These are phyloP conservation scores for Hanseniaspora vineae DNA, from an alignment of 805 yeast genomes.

Conservation along the genomic window DNA sequence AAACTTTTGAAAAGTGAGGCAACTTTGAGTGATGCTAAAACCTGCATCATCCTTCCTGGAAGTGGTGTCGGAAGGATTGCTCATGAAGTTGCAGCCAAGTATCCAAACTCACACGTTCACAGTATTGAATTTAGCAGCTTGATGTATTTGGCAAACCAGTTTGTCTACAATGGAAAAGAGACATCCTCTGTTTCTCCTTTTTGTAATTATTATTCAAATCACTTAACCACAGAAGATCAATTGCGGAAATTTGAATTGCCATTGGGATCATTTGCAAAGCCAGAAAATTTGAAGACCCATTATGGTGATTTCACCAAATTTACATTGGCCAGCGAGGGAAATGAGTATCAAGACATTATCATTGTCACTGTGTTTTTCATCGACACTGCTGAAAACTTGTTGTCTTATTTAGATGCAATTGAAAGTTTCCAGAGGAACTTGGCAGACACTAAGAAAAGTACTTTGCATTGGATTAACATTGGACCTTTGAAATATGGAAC, in stretches of 20 bases:
- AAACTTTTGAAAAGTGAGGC: slow-evolving; percentile 12
- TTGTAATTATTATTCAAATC: slow-evolving; percentile 60
- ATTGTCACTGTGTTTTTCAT: slow-evolving; percentile 65
- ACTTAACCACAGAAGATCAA: slow-evolving; percentile 36
- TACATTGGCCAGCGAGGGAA: slow-evolving; percentile 16
- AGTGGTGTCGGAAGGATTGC: slow-evolving; percentile 77
- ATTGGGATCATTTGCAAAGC: slow-evolving; percentile 21
- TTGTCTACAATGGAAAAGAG: slow-evolving; percentile 28
- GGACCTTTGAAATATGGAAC: slow-evolving; percentile 93
- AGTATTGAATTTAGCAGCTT: slow-evolving; percentile 66
- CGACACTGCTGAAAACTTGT: slow-evolving; percentile 82
- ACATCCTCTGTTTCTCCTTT: slow-evolving; percentile 32
- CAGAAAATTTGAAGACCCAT: slow-evolving; percentile 34
- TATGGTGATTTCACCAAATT: slow-evolving; percentile 58
- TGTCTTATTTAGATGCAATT: slow-evolving; percentile 62
- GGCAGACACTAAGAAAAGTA: slow-evolving; percentile 15
- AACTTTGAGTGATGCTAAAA: slow-evolving; percentile 19
- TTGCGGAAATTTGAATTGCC: slow-evolving; percentile 27
- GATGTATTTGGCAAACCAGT: slow-evolving; percentile 61
- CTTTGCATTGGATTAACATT: slow-evolving; percentile 60
- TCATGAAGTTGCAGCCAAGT: slow-evolving; percentile 36
- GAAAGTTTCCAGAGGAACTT: slow-evolving; percentile 22
- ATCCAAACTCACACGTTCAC: slow-evolving; percentile 38
- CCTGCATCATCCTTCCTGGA: slow-evolving; percentile 68
- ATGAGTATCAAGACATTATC: slow-evolving; percentile 26